Conservation (phyloP, 2,329 filamentous ascomycete species). For the Orbilia javanica region DNA sequence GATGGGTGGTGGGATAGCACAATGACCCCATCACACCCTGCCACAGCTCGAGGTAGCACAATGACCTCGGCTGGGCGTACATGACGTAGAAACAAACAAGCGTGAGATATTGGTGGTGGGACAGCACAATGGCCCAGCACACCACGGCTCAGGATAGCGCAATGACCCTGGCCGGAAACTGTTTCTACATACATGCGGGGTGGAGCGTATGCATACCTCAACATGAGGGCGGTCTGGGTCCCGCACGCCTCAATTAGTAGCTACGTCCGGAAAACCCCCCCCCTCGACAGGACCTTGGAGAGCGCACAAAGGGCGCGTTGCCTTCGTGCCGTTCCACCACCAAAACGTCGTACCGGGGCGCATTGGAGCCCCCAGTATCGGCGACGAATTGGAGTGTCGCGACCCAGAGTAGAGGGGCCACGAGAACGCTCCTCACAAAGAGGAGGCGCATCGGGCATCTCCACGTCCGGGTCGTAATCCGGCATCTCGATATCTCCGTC, state of each 20-base stretch:
- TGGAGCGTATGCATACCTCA: slow-evolving; percentile 2
- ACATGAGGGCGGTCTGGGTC: slow-evolving; percentile 18
- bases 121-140: slow-evolving; percentile 6
- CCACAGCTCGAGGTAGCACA: slow-evolving; percentile 1
- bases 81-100: neutral
- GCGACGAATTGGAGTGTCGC: slow-evolving; percentile 31
- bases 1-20: slow-evolving; percentile 2
- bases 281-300: slow-evolving; percentile 13
- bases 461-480: slow-evolving; percentile 20
- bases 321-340: slow-evolving; percentile 17
- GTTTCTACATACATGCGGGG: neutral
- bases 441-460: slow-evolving; percentile 36
- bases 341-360: slow-evolving; percentile 16
- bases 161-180: neutral
- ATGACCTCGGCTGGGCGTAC: slow-evolving; percentile 1
- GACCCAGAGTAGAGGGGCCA: neutral
- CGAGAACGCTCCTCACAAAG: slow-evolving; percentile 12
- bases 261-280: neutral
- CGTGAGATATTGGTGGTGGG: neutral
- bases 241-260: slow-evolving; percentile 18
- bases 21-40: slow-evolving; percentile 2
- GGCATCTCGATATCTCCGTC: slow-evolving; percentile 21
- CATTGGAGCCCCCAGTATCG: slow-evolving; percentile 27
- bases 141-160: neutral
- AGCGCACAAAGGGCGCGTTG: neutral